Evolutionary conservation across 176 grass and related monocot genomes (phyloP).

Genomic region (Phoenix roebelenii): DNA sequence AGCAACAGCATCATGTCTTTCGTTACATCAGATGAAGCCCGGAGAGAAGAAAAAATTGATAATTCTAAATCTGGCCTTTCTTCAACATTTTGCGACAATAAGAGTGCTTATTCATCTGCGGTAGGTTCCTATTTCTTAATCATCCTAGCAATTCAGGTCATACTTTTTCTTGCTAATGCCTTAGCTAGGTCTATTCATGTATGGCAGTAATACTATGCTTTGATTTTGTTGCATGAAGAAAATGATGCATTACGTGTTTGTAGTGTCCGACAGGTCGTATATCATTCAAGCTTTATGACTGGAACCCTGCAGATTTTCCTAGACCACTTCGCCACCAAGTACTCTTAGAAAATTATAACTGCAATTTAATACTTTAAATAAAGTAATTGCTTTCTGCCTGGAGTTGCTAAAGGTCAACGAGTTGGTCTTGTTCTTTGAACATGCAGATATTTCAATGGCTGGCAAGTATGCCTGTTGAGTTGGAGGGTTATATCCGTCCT

Average conservation of each 20-base stretch:
- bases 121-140: constrained; percentile 32
- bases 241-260: constrained; percentile 41
- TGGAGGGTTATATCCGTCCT: constrained; percentile 97
- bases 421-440: constrained; percentile 4
- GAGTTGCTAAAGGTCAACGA: too few relatives aligned
- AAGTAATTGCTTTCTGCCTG: too few relatives aligned
- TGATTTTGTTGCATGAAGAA: constrained; percentile 5
- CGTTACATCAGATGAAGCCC: constrained; percentile 40
- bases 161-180: too few relatives aligned
- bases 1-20: constrained; percentile 47
- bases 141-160: too few relatives aligned
- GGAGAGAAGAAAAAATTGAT: constrained; percentile 49
- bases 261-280: constrained; percentile 96
- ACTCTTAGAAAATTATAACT: constrained; percentile 16
- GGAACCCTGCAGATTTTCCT: constrained; percentile 99
- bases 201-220: too few relatives aligned
- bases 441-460: constrained; percentile 96
- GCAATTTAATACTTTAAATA: too few relatives aligned
- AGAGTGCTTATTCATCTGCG: constrained; percentile 65
- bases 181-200: too few relatives aligned
- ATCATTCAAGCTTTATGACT: constrained; percentile 98
- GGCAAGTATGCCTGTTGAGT: constrained; percentile 92
- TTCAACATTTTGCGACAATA: constrained; percentile 53
- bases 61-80: constrained; percentile 45
- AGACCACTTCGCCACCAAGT: constrained; percentile 84